A percentile compares a stretch with the other conserved stretches of the same genome.
Evolutionary conservation across 352 stramenopile species (phyloP).

Genomic region (Detonula confervacea): DNA sequence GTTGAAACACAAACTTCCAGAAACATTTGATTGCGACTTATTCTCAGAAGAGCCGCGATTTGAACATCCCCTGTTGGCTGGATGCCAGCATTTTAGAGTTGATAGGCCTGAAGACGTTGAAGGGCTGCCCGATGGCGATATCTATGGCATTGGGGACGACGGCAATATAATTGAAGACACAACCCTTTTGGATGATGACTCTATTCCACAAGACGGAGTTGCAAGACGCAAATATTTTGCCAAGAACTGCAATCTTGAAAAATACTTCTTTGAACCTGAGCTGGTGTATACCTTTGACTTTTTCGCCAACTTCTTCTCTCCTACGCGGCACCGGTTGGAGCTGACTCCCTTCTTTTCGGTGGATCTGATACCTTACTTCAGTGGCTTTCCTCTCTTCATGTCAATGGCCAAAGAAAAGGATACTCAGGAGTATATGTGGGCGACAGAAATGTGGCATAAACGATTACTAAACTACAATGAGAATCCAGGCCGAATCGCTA

Average conservation of each 20-base stretch:
- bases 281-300: constrained; percentile 65
- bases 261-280: constrained; percentile 57
- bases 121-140: constrained; percentile 7
- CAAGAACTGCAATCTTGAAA: constrained; percentile 44
- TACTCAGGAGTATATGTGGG: constrained; percentile 51
- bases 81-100: constrained; percentile 56
- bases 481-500: constrained; percentile 21
- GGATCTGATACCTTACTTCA: constrained; percentile 60
- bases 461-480: constrained; percentile 48
- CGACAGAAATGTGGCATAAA: constrained; percentile 54
- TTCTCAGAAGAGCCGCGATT: constrained; percentile 47
- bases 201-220: constrained; percentile 31
- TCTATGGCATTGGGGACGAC: constrained; percentile 31
- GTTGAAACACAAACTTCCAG: constrained; percentile 45
- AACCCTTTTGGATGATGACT: constrained; percentile 27
- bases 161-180: constrained; percentile 53
- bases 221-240: constrained; percentile 57
- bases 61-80: constrained; percentile 55
- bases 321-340: constrained; percentile 40
- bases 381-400: constrained; percentile 55
- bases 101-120: constrained; percentile 38
- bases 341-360: constrained; percentile 54
- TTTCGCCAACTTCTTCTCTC: constrained; percentile 59
- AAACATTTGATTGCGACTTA: constrained; percentile 52
- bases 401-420: constrained; percentile 57